Base-by-base conservation (phyloP, 1,139 yeast species). In the Geotrichum carabidarum region DNA sequence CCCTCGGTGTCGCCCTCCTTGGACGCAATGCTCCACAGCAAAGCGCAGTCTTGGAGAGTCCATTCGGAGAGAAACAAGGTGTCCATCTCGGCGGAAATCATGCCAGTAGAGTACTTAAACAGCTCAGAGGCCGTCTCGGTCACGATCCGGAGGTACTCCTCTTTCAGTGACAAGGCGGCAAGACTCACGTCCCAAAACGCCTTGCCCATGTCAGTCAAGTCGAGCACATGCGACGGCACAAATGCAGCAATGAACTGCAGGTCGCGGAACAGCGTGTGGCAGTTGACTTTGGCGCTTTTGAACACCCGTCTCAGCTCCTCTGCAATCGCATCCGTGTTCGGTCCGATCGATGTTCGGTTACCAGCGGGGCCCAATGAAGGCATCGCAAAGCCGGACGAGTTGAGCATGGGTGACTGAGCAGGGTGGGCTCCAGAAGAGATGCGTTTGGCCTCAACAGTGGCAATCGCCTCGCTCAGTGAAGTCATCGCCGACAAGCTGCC, bases 101-200 rank as follows among this genome's bases (percentile, higher is more conserved):
- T 63, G 34, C 68, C 71, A 8, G 66, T 65, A 30, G 62, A 60
- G 53, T 65, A 63, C 55, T 68, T 67, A 54, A 71, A 65, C 36
- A 71, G 61, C 43, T 71, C 70, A 27, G 65, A 58, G 1, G 74
- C 72, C 5, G 65, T 60, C 35, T 67, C 69, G 38, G 66, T 68
- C 44, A 70, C 59, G 27, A 65, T 56, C 22, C 60, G 58, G 22
- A 70, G 58, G 3, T 65, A 67, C 38, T 68, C 70, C 40, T 69
- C 70, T 53, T 71, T 64, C 44, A 70, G 60, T 12, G 70, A 65
- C 49, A 64, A 56, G 0, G 73, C 73, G 1, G 73, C 74, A 45
- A 69, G 62, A 41, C 70, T 65, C 37, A 71, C 73, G 49, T 71
- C 74, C 68, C 72, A 69, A 52, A 71, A 71, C 12, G 71, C 70